These are phyloP conservation scores for Eutrema salsugineum DNA, from an alignment of 441 rosid genomes.

Conservation along the genomic window DNA sequence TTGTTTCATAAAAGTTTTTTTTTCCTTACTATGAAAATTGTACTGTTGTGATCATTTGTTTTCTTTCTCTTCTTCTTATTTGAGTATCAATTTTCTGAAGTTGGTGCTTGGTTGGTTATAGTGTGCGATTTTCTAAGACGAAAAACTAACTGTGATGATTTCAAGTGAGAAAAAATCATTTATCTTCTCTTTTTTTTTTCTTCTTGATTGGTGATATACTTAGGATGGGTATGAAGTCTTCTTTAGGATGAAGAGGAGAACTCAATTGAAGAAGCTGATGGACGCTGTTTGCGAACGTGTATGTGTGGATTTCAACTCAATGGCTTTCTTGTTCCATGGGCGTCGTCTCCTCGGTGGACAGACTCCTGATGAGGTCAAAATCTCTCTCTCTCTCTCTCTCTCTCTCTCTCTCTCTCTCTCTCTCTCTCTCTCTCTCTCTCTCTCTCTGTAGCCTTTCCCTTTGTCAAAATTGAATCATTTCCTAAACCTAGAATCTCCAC, in stretches of 20 bases:
- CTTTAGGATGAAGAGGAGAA: constrained; percentile 69
- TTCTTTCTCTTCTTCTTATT: not conserved
- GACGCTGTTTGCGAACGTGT: constrained; percentile 66
- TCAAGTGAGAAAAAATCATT: not conserved
- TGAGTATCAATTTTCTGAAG: not conserved
- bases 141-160: not conserved
- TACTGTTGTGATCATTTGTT: not conserved
- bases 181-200: no score
- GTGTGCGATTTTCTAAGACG: not conserved
- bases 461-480: not conserved
- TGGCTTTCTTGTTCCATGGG: constrained; percentile 77
- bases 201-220: constrained; percentile 4
- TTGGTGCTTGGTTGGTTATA: not conserved
- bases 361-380: constrained; percentile 47
- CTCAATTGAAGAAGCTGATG: constrained; percentile 67
- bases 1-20: not conserved
- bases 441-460: not conserved
- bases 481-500: not conserved
- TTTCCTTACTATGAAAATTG: not conserved
- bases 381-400: no score
- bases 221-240: constrained; percentile 81
- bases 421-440: not conserved
- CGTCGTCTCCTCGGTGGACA: constrained; percentile 71
- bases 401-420: no score
- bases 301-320: constrained; percentile 66